Percentiles rank a stretch among this genome's conserved stretches.
Conservation (phyloP, 2,329 filamentous ascomycete species). For the Ophiognomonia clavigignenti-juglandacearum region DNA sequence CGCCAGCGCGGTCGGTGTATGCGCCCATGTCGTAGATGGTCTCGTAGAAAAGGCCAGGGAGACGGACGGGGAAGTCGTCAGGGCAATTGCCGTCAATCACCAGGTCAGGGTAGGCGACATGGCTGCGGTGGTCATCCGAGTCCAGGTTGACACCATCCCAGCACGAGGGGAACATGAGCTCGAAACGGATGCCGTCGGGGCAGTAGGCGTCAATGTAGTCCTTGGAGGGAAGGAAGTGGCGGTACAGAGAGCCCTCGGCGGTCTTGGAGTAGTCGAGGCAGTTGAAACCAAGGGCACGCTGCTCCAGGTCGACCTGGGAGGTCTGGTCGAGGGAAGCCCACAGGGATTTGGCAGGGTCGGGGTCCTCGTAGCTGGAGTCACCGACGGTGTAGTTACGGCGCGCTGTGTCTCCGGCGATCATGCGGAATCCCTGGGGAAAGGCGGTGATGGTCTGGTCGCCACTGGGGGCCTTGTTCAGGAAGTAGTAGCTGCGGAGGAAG, state of each 20-base stretch:
- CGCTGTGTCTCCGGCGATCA: slow-evolving; percentile 70
- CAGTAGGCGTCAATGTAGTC: slow-evolving; percentile 75
- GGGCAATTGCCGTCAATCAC: slow-evolving; percentile 77
- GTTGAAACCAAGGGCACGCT: slow-evolving; percentile 91
- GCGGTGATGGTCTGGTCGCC: slow-evolving; percentile 55
- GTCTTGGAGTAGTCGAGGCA: slow-evolving; percentile 73
- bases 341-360: slow-evolving; percentile 60
- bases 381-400: slow-evolving; percentile 67
- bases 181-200: slow-evolving; percentile 72
- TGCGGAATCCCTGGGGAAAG: slow-evolving; percentile 73
- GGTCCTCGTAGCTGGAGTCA: slow-evolving; percentile 61
- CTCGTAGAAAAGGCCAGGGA: slow-evolving; percentile 78
- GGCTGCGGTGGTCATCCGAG: slow-evolving; percentile 50
- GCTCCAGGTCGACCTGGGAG: slow-evolving; percentile 61
- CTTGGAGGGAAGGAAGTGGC: slow-evolving; percentile 79
- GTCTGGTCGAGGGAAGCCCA: slow-evolving; percentile 64
- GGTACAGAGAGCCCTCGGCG: slow-evolving; percentile 71
- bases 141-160: slow-evolving; percentile 69
- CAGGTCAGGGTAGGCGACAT: slow-evolving; percentile 74
- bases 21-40: slow-evolving; percentile 73
- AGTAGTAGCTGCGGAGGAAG: slow-evolving; percentile 65
- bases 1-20: slow-evolving; percentile 58
- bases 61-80: slow-evolving; percentile 57
- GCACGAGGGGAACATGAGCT: slow-evolving; percentile 85
- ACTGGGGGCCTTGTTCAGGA: slow-evolving; percentile 53